Evolutionary conservation across 2,329 filamentous ascomycete species (phyloP).

Genomic region (Verticillium nubilum): DNA sequence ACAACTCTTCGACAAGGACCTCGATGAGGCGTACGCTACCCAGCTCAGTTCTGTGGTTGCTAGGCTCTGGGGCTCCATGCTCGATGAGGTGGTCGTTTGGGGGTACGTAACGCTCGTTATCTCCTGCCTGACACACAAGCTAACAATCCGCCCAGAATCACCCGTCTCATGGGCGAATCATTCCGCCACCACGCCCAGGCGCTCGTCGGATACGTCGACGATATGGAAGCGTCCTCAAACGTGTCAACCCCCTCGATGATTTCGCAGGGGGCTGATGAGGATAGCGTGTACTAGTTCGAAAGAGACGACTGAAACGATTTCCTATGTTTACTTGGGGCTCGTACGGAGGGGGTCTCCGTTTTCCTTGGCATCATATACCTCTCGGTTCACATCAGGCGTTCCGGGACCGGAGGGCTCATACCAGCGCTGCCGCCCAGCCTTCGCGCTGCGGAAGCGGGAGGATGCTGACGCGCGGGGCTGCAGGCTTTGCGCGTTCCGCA

Average conservation of each 20-base stretch:
- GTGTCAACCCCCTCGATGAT: slow-evolving; percentile 68
- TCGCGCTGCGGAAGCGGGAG: not conserved
- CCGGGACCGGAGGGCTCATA: not conserved
- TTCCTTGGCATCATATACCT: slow-evolving; percentile 42
- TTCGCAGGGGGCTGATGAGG: slow-evolving; percentile 65
- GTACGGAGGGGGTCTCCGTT: slow-evolving; percentile 20
- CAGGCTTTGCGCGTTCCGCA: not conserved
- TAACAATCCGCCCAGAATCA: slow-evolving; percentile 56
- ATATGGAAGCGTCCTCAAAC: slow-evolving; percentile 64
- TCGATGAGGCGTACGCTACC: slow-evolving; percentile 71
- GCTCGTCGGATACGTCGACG: slow-evolving; percentile 89
- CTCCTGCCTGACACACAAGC: not conserved
- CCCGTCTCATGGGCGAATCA: slow-evolving; percentile 94
- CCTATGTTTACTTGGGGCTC: slow-evolving; percentile 29
- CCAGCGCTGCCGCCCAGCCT: not conserved
- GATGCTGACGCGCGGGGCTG: not conserved
- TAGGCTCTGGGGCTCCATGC: slow-evolving; percentile 93
- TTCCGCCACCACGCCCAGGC: slow-evolving; percentile 97
- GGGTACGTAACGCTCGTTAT: slow-evolving; percentile 63
- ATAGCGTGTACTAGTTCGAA: slow-evolving; percentile 60
- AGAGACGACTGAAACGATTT: slow-evolving; percentile 48
- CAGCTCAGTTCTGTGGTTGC: slow-evolving; percentile 95
- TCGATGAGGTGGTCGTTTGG: slow-evolving; percentile 98
- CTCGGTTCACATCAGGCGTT: slow-evolving; percentile 21
- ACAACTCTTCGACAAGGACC: slow-evolving; percentile 84